Evolutionary conservation across 208 protist genomes (phyloP).

Genomic region (Trypanosoma grayi): DNA sequence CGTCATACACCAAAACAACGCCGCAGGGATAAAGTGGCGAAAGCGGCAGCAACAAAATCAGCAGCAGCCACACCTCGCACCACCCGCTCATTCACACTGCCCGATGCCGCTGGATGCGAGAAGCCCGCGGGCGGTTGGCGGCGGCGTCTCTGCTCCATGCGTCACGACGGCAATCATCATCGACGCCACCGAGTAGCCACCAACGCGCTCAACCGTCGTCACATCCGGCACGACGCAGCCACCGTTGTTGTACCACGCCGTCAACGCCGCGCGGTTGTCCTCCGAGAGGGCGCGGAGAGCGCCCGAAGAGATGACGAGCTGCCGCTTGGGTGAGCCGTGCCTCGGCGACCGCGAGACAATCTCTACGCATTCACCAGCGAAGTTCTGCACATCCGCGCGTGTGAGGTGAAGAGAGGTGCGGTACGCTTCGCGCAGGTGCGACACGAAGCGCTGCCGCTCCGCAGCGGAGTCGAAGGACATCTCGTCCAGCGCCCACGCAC

Average conservation of each 20-base stretch:
- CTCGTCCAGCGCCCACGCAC: slow-evolving; percentile 53
- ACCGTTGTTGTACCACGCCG: slow-evolving; percentile 37
- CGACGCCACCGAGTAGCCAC: slow-evolving; percentile 46
- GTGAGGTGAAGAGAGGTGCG: slow-evolving; percentile 43
- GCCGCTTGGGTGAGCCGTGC: slow-evolving; percentile 25
- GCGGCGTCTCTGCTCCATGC: slow-evolving; percentile 32
- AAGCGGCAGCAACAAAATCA: neutral
- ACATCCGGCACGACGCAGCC: slow-evolving; percentile 14
- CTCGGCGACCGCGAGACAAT: slow-evolving; percentile 14
- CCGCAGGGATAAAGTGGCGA: neutral
- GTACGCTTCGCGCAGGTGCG: slow-evolving; percentile 44
- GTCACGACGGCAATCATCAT: slow-evolving; percentile 44
- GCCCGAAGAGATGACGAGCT: slow-evolving; percentile 51
- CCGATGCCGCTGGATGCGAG: slow-evolving; percentile 42
- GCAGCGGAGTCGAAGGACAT: slow-evolving; percentile 44
- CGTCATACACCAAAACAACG: neutral
- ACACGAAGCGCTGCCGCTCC: slow-evolving; percentile 40
- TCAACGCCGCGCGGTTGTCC: slow-evolving; percentile 26
- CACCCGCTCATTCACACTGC: neutral
- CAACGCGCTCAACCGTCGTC: slow-evolving; percentile 40
- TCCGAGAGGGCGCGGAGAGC: slow-evolving; percentile 29
- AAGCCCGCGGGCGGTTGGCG: slow-evolving; percentile 24
- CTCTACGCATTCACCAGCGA: slow-evolving; percentile 56
- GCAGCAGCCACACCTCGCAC: neutral
- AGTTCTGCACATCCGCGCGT: slow-evolving; percentile 39